A percentile compares a stretch with the other conserved stretches of the same genome.
Conservation (phyloP, 2,329 filamentous ascomycete species). For the Myriangium duriaei region DNA sequence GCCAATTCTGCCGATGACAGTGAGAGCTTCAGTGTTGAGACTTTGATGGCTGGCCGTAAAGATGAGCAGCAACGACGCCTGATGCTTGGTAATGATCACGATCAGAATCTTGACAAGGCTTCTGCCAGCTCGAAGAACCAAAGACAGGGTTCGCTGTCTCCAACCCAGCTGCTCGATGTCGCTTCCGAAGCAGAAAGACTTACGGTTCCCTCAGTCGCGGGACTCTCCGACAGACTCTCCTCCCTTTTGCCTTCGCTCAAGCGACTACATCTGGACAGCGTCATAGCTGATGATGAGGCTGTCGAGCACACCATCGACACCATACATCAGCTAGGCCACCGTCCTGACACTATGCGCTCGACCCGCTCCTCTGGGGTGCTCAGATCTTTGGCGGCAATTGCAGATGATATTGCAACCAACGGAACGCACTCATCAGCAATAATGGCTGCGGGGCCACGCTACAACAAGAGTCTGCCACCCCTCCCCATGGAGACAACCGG, state of each 20-base stretch:
- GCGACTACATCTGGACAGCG: conserved; percentile 26
- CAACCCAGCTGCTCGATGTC: conserved; percentile 28
- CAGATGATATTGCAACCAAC: conserved; percentile 25
- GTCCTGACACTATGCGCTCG: conserved; percentile 23
- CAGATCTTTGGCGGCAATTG: conserved; percentile 24
- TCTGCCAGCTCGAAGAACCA: conserved; percentile 3
- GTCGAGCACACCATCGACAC: conserved; percentile 27
- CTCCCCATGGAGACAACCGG: conserved; percentile 15
- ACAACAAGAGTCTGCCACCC: conserved; percentile 26
- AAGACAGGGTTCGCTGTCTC: conserved; percentile 23
- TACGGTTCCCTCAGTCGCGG: conserved; percentile 33
- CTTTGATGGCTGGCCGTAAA: conserved; percentile 10
- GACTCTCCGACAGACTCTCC: conserved; percentile 33
- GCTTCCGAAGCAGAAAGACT: conserved; percentile 33
- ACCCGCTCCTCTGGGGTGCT: conserved; percentile 26
- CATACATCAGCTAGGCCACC: conserved; percentile 19
- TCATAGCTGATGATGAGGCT: conserved; percentile 22
- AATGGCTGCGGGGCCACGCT: conserved; percentile 8
- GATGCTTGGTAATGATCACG: not conserved
- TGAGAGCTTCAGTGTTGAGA: conserved; percentile 5
- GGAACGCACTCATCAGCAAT: conserved; percentile 22
- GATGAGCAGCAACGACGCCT: conserved; percentile 2
- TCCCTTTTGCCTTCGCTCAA: conserved; percentile 33
- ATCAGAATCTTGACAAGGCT: not conserved
- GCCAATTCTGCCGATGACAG: conserved; percentile 1